Conservation (phyloP, 2,329 filamentous ascomycete genomes). For the Magnaporthiopsis rhizophila region DNA sequence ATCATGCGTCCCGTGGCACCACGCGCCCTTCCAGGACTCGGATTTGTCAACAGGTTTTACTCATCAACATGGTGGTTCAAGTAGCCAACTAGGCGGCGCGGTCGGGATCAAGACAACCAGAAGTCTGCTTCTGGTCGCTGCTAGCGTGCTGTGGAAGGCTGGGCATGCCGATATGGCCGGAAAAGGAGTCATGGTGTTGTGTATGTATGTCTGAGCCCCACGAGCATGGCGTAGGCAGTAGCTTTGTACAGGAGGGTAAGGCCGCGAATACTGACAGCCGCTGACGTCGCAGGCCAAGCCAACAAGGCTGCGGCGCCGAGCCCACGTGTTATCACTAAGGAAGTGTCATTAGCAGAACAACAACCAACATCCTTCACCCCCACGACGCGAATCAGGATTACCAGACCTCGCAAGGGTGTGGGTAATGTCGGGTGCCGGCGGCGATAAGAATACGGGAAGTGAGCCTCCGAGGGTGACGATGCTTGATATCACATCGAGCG, state of each 20-base stretch:
- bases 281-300: not conserved
- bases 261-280: not conserved
- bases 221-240: not conserved
- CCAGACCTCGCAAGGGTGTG: not conserved
- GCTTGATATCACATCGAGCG: not conserved
- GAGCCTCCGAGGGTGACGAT: not conserved
- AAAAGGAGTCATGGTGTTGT: not conserved
- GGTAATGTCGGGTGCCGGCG: not conserved
- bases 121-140: not conserved
- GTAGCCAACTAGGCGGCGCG: not conserved
- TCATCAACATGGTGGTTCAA: not conserved
- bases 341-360: not conserved
- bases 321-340: not conserved
- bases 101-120: not conserved
- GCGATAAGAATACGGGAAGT: not conserved
- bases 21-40: not conserved
- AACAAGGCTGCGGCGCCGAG: not conserved
- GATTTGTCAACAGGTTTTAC: not conserved
- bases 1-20: slow-evolving; percentile 2
- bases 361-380: not conserved
- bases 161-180: not conserved
- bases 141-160: not conserved
- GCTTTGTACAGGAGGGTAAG: not conserved
- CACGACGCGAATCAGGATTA: not conserved
- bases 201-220: not conserved